Base-by-base conservation (phyloP, 2,329 filamentous ascomycete species). In the Stemphylium lycopersici region DNA sequence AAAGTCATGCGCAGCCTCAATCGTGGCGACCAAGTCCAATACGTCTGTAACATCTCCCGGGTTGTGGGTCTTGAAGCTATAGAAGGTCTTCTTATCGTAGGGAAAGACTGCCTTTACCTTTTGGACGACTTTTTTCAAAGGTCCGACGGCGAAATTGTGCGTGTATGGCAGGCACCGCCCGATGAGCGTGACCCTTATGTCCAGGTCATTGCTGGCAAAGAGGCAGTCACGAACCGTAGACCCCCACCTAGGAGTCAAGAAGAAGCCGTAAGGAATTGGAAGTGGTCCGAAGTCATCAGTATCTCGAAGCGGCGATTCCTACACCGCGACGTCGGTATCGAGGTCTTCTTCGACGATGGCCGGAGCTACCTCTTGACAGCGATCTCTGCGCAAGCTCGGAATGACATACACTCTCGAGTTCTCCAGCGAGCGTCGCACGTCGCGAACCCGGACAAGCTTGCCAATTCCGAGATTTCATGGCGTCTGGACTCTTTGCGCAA, bases 41-140 rank as follows among this genome's bases (percentile, higher is more conserved):
- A 91, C 52, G 91, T 97, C 1, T 96, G 91, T 80, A 99, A 99
- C 66, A 88, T 98, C 44, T 98, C 95, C 13, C 88, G 95, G 10
- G 93, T 99, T 49, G 88, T 96, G 29, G 95, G 95, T 8, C 81
- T 99, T 3, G 95, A 99, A 71, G 93, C 93, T 7, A 91, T 90
- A 57, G 96, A 99, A 73, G 95, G 95, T 6, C 87, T 99, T 37
- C 80, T 99, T 31, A 96, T 99, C 49, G 83, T 98, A 36, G 95
- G 95, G 15, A 96, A 96, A 74, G 90, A 93, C 65, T 89, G 87
- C 42, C 83, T 99, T 13, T 99, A 99, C 71, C 88, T 99, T 63
- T 89, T 98, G 76, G 95, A 99, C 76, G 93, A 95, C 65, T 93
- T 96, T 68, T 98, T 99, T 72, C 93, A 98, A 70, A 87, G 93